Base-by-base conservation (phyloP, 2,329 filamentous ascomycete species). In the Fusarium cicatricum region DNA sequence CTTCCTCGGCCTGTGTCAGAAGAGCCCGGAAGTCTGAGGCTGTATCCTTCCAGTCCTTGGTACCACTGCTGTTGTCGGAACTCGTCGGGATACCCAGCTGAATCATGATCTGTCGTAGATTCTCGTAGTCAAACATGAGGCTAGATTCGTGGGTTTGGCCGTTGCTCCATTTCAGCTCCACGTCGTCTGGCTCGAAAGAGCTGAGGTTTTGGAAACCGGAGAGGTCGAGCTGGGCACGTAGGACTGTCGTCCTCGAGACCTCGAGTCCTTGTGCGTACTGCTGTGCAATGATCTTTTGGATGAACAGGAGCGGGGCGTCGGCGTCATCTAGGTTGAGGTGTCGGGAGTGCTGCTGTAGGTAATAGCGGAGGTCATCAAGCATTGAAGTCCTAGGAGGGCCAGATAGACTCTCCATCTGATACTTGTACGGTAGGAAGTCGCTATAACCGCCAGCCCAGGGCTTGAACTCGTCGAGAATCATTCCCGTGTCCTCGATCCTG, bases 341-440 rank as follows among this genome's bases (percentile, higher is more conserved):
- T 19, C 17, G 26, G 4, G 14, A 12, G 14, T 26, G 10, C 2
- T 3, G 14, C 4, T 29, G 16, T 1, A 50, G 6, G n/a, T 50
- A 50, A 14, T 34, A 42, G 11, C 38, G 38, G 10, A 50, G 2
- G 4, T 50, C 46, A 10, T 50, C 46, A 15, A 50, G 32, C 21
- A 50, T 4, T 4, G 26, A 42, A 8, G 38, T 50, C 32, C 38
- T 41, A 1, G 46, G 46, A n/a, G 46, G 46, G 2, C 46, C 46
- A 2, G 11, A 17, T 6, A 31, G 21, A 28, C 26, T 34, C 7
- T 50, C n/a, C 6, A 39, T 15, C 23, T 42, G 46, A 9, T 28
- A 6, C 3, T n/a, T 12, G 11, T 34, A 32, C 11, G 46, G 46
- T 2, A 28, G 15, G 8, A 42, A 50, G 21, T 49, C 19, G 3